Evolutionary conservation across 2,329 filamentous ascomycete genomes (phyloP).

Genomic region (Fusarium decemcellulare): DNA sequence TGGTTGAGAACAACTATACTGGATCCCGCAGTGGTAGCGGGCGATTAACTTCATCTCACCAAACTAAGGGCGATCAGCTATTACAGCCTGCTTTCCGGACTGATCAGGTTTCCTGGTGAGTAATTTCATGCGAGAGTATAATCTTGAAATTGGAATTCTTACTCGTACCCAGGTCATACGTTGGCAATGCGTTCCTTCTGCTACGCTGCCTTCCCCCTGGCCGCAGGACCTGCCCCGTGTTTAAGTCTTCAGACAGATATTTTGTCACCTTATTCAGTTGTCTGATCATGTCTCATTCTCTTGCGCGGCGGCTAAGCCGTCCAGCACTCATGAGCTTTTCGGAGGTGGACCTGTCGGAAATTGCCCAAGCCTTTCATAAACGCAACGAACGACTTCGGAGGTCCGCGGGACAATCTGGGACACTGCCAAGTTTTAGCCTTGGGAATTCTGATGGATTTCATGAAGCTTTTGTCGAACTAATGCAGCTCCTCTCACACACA

Average conservation of each 20-base stretch:
- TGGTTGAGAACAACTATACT: constrained; percentile 6
- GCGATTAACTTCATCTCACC: background rate
- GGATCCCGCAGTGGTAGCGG: background rate
- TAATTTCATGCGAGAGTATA: no score
- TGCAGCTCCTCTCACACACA: background rate
- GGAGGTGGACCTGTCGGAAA: constrained; percentile 12
- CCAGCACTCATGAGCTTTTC: constrained; percentile 11
- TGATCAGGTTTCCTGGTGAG: constrained; percentile 18
- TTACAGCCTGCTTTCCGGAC: constrained; percentile 18
- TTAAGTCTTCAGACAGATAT: constrained; percentile 7
- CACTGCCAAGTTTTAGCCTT: background rate
- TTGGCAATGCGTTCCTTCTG: constrained; percentile 19
- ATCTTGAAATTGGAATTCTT: background rate
- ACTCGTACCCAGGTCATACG: constrained; percentile 5
- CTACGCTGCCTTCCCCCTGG: constrained; percentile 7
- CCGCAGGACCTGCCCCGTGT: background rate
- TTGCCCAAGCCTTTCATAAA: constrained; percentile 7
- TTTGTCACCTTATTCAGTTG: background rate
- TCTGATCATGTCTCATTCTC: constrained; percentile 18
- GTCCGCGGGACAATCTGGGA: background rate
- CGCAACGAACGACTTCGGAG: constrained; percentile 3
- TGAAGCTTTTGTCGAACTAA: constrained; percentile 12
- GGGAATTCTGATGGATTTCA: constrained; percentile 13
- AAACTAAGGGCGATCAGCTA: background rate
- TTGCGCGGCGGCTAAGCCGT: constrained; percentile 13